These are phyloP conservation scores for Leucosporidium scottii DNA, from an alignment of 768 basidiomycete genomes.

Conservation along the genomic window DNA sequence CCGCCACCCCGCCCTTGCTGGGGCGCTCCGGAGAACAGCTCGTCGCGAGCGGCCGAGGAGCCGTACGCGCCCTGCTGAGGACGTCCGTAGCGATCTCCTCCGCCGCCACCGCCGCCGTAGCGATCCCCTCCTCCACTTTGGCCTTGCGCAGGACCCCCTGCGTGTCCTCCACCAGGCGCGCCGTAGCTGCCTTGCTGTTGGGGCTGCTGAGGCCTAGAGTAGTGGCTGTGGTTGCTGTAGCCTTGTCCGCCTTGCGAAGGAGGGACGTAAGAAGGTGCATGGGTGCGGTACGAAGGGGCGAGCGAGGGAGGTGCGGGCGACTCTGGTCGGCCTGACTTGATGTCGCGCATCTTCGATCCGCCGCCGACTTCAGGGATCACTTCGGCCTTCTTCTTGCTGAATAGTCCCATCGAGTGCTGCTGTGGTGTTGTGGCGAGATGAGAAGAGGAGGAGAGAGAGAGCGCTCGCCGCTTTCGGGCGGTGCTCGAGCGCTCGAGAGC, in stretches of 20 bases:
- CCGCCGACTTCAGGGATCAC: conserved; percentile 31
- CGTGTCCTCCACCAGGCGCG: background rate
- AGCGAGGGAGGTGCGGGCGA: conserved; percentile 6
- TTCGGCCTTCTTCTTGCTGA: conserved; percentile 30
- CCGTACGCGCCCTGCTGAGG: background rate
- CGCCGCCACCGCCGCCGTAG: background rate
- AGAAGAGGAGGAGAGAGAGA: no score
- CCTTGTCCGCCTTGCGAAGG: background rate
- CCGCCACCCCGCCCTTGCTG: background rate
- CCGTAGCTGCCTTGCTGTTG: background rate
- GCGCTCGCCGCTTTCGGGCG: no score
- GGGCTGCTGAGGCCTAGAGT: background rate
- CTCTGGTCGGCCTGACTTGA: background rate
- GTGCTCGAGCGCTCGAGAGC: no score
- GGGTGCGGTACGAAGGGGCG: conserved; percentile 25
- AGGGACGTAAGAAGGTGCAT: conserved; percentile 1
- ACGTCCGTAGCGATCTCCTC: background rate
- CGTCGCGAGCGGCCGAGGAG: background rate
- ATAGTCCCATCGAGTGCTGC: conserved; percentile 25
- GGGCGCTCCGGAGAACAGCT: background rate
- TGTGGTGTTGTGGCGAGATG: background rate
- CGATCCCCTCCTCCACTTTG: background rate
- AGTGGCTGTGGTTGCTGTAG: background rate
- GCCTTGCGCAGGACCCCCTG: background rate
- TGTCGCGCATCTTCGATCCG: background rate